Conservation (phyloP, 306 rosid genomes). For the Cicer pinnatifidum region DNA sequence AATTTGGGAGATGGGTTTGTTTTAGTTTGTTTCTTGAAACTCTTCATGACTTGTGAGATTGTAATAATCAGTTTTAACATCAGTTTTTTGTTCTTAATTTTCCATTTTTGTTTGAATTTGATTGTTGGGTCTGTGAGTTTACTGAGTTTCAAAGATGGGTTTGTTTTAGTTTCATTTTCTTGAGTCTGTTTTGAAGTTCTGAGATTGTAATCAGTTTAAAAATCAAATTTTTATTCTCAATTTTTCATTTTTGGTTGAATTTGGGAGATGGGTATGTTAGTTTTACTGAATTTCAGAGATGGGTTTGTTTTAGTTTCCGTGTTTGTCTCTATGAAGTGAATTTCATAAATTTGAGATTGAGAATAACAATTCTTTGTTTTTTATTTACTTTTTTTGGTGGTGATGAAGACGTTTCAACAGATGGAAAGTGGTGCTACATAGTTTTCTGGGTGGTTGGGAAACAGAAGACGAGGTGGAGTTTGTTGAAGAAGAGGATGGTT, state of each 20-base stretch:
- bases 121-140: no score
- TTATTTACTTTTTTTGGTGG: background rate
- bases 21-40: background rate
- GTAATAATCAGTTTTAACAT: background rate
- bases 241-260: slow-evolving; percentile 19
- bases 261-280: slow-evolving; percentile 37
- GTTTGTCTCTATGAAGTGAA: slow-evolving; percentile 20
- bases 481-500: slow-evolving; percentile 79
- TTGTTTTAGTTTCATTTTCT: no score
- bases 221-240: background rate
- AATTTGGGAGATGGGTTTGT: no score
- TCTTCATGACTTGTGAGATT: background rate
- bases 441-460: slow-evolving; percentile 89
- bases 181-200: no score
- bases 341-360: slow-evolving; percentile 26
- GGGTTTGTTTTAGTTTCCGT: slow-evolving; percentile 32
- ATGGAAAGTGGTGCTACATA: slow-evolving; percentile 95
- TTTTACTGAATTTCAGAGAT: slow-evolving; percentile 22
- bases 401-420: slow-evolving; percentile 83
- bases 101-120: no score
- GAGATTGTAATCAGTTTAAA: slow-evolving; percentile 12
- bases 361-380: background rate
- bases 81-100: no score
- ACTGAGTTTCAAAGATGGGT: no score
- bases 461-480: slow-evolving; percentile 76